phyloP scores from a whole-genome alignment of 371 early-diverging fungal genomes.

The Mucor indicus region DNA sequence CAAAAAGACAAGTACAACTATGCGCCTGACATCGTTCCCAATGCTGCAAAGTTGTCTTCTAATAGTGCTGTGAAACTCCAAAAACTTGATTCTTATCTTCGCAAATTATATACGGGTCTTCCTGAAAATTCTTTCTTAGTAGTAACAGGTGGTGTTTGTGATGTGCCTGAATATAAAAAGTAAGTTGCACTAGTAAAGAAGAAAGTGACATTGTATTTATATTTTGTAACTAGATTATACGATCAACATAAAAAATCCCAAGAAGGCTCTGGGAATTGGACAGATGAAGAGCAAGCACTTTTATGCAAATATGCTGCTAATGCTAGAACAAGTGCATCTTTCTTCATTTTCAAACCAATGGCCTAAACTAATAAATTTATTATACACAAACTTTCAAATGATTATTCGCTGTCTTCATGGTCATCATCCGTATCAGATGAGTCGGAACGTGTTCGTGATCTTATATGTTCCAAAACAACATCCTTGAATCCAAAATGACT shows the following conservation, averaged over 20 bases:
- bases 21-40: constrained; percentile 9
- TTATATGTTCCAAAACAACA: no score
- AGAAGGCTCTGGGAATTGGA: constrained; percentile 18
- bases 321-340: constrained; percentile 18
- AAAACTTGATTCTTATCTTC: constrained; percentile 37
- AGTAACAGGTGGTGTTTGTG: constrained; percentile 49
- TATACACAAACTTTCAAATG: neutral
- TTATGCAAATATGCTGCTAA: constrained; percentile 13
- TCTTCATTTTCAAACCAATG: constrained; percentile 18
- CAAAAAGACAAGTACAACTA: neutral
- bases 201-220: no score
- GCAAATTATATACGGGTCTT: constrained; percentile 32
- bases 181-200: constrained; percentile 5
- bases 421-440: no score
- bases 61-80: constrained; percentile 10
- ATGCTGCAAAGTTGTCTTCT: neutral
- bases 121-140: constrained; percentile 47
- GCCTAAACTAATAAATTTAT: no score
- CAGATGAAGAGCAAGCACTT: constrained; percentile 3
- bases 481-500: no score
- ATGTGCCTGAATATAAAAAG: constrained; percentile 38
- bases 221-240: constrained; percentile 4
- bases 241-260: constrained; percentile 2
- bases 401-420: no score
- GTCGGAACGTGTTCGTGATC: no score